Evolutionary conservation across 768 basidiomycete species (phyloP), one percentile per base, ranked within the genome.

Genomic region (Suillus clintonianus): DNA sequence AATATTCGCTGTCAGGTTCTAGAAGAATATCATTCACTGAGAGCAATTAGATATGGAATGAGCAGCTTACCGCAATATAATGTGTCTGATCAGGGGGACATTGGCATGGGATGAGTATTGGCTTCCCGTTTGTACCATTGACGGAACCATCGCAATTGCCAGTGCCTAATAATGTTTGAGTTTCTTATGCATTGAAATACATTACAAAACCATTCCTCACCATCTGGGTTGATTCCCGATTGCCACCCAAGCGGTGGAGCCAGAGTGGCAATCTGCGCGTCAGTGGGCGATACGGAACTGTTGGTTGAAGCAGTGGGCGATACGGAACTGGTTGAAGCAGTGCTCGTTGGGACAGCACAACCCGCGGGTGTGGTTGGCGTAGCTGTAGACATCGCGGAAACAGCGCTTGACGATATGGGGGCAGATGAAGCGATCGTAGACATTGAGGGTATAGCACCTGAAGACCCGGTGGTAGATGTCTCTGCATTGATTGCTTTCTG

Each of bases 181-280:
- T n/a, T 24, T 19, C 34, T 13, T 53, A 15, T 3, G 7, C 11
- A 34, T 34, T 22, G 13, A 3, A 19, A 58, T 39, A 7, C 19
- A n/a, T 14, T 32, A 30, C 11, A 53, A 27, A 30, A 32, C 34
- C 19, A 9, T 9, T 78, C 78, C 65, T 77, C 76, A 70, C 86
- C 87, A 32, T 85, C 85, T 1, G 89, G 89, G 70, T 89, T 89
- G 8, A 82, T 58, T 24, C 85, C 87, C 5, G 88, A 66, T 45
- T 70, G 61, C 66, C 82, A 78, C 42, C 88, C 89, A 47, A 90
- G 82, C 15, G 83, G 67, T 5, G 89, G 89, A 6, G 88, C 83
- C 24, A 89, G 81, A 4, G 78, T 71, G 6, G 81, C 72, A 70
- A 73, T 72, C 32, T 73, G 73, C 3, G 61, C 69, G 60, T 72